Percentiles rank a stretch among this genome's conserved stretches.
phyloP scores from a whole-genome alignment of 768 basidiomycete species.

The Rhizopogon sp. region DNA sequence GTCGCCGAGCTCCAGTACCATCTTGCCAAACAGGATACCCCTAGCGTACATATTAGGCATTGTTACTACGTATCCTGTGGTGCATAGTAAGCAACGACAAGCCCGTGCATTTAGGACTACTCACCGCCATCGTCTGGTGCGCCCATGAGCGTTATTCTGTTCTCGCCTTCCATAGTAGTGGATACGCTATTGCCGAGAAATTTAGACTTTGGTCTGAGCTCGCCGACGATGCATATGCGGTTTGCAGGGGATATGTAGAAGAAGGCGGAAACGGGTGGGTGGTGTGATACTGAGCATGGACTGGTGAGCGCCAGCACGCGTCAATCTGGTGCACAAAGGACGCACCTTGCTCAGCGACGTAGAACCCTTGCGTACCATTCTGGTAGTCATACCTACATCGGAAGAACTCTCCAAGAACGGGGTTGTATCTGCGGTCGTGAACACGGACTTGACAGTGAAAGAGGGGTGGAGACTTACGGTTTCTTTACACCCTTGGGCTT shows the following conservation, averaged over 20 bases:
- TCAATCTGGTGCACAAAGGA: not conserved
- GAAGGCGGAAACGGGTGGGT: conserved; percentile 93
- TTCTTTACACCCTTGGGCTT: conserved; percentile 99
- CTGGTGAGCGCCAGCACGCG: conserved; percentile 2
- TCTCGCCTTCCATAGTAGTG: conserved; percentile 95
- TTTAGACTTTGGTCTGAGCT: conserved; percentile 91
- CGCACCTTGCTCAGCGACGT: conserved; percentile 92
- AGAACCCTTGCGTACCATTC: conserved; percentile 91
- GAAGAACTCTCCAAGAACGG: conserved; percentile 96
- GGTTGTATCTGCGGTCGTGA: conserved; percentile 71
- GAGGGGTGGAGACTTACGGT: conserved; percentile 53
- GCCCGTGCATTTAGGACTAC: conserved; percentile 22
- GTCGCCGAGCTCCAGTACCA: conserved; percentile 96
- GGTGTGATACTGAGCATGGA: conserved; percentile 73
- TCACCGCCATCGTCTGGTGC: conserved; percentile 82
- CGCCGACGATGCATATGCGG: conserved; percentile 81
- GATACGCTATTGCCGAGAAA: conserved; percentile 97
- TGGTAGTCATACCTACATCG: conserved; percentile 91
- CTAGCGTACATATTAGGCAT: conserved; percentile 99
- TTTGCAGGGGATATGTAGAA: conserved; percentile 93
- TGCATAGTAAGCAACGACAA: conserved; percentile 3
- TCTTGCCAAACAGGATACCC: conserved; percentile 85
- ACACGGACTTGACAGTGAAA: conserved; percentile 4
- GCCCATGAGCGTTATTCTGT: conserved; percentile 78
- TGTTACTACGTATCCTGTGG: conserved; percentile 74